phyloP scores from a whole-genome alignment of 2,329 filamentous ascomycete genomes.

The Hymenoscyphus linearis region DNA sequence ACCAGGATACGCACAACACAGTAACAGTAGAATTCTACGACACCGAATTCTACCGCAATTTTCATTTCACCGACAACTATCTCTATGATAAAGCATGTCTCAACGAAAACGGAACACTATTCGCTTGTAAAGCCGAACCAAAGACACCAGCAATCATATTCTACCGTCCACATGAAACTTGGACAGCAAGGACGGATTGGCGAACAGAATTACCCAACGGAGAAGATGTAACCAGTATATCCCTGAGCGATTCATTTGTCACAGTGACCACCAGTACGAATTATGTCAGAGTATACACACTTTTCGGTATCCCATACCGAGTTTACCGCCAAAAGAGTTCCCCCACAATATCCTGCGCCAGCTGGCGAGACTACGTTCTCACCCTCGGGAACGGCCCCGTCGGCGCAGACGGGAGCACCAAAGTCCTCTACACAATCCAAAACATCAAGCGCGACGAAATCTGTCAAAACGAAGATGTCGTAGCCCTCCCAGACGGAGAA shows the following conservation, averaged over 20 bases:
- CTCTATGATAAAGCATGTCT: slow-evolving; percentile 95
- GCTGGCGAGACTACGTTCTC: slow-evolving; percentile 93
- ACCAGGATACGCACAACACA: slow-evolving; percentile 89
- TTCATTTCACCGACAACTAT: slow-evolving; percentile 96
- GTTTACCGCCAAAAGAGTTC: slow-evolving; percentile 89
- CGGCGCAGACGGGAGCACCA: slow-evolving; percentile 69
- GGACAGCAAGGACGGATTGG: slow-evolving; percentile 90
- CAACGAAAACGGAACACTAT: slow-evolving; percentile 77
- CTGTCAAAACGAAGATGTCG: slow-evolving; percentile 89
- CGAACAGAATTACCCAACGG: slow-evolving; percentile 78
- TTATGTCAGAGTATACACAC: slow-evolving; percentile 87
- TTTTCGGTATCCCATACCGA: slow-evolving; percentile 84
- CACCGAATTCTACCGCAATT: slow-evolving; percentile 83
- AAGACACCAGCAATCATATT: slow-evolving; percentile 74
- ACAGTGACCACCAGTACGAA: slow-evolving; percentile 81
- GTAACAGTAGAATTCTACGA: slow-evolving; percentile 98
- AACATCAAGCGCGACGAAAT: slow-evolving; percentile 90
- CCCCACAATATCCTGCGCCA: slow-evolving; percentile 86
- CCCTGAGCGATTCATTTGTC: slow-evolving; percentile 84
- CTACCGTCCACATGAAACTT: slow-evolving; percentile 94
- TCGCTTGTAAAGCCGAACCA: slow-evolving; percentile 69
- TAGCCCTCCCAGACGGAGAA: slow-evolving; percentile 72
- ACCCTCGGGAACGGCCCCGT: slow-evolving; percentile 91
- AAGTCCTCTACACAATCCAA: slow-evolving; percentile 85
- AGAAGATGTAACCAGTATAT: slow-evolving; percentile 84